Conservation (phyloP, 2,329 filamentous ascomycete genomes). For the Hypoxylon sp. region DNA sequence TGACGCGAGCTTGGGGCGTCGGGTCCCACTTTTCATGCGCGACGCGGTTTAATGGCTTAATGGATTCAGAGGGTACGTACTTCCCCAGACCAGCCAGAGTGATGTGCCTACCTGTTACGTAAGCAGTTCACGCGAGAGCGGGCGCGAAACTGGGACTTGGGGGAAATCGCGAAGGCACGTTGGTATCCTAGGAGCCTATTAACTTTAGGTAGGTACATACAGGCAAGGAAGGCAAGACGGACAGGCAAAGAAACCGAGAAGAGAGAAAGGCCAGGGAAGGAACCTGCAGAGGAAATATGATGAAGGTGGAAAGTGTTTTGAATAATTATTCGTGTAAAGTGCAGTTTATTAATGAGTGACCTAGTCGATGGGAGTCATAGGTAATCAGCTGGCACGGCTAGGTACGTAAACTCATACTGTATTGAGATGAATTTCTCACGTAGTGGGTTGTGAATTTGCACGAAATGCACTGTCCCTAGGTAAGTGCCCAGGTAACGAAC, state of each 20-base stretch:
- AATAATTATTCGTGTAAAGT: neutral
- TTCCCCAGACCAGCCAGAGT: no score
- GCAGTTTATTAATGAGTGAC: neutral
- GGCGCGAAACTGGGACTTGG: neutral
- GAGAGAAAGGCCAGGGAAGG: neutral
- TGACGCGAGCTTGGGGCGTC: slow-evolving; percentile 46
- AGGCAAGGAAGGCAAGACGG: neutral
- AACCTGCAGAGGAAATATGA: neutral
- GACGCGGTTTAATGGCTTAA: slow-evolving; percentile 42
- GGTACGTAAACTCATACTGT: neutral
- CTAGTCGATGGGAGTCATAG: neutral
- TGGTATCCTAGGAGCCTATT: neutral
- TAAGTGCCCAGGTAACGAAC: neutral
- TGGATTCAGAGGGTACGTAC: slow-evolving; percentile 14
- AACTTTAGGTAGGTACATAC: neutral
- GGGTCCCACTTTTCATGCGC: slow-evolving; percentile 39
- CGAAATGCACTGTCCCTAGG: no score
- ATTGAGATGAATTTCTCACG: neutral
- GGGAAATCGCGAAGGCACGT: neutral
- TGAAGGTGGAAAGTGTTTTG: neutral
- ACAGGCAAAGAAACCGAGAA: neutral
- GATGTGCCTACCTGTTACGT: slow-evolving; percentile 8
- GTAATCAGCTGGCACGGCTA: no score
- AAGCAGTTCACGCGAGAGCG: neutral
- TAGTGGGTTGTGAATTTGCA: neutral